Conservation (phyloP, 1,139 yeast genomes). For the Yarrowia galli region DNA sequence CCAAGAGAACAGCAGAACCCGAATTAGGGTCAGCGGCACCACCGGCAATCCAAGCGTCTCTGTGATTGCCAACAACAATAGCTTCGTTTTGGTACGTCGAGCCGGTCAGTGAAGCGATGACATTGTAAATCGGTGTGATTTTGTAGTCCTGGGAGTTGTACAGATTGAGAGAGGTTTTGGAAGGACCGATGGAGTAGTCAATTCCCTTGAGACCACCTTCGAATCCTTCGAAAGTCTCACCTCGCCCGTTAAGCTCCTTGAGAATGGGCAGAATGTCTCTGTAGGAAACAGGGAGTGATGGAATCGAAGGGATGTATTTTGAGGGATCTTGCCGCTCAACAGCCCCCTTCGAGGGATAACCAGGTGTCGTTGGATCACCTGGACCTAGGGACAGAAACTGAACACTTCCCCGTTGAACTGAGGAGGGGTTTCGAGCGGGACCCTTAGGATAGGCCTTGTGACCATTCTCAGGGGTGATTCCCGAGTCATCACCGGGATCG, state of each 20-base stretch:
- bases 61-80: slow-evolving; percentile 69
- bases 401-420: slow-evolving; percentile 84
- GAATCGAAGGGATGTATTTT: slow-evolving; percentile 63
- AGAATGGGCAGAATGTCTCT: slow-evolving; percentile 65
- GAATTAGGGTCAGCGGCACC: slow-evolving; percentile 78
- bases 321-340: slow-evolving; percentile 59
- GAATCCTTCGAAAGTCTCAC: slow-evolving; percentile 61
- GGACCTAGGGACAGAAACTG: slow-evolving; percentile 78
- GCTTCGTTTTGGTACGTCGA: slow-evolving; percentile 57
- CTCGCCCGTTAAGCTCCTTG: slow-evolving; percentile 60
- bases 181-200: slow-evolving; percentile 69
- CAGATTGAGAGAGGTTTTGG: slow-evolving; percentile 59
- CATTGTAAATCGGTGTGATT: slow-evolving; percentile 65
- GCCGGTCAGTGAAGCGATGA: slow-evolving; percentile 65
- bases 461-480: slow-evolving; percentile 59
- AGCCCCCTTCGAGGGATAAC: slow-evolving; percentile 68
- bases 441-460: slow-evolving; percentile 68
- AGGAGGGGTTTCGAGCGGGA: slow-evolving; percentile 70
- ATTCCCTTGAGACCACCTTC: slow-evolving; percentile 57
- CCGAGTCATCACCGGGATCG: slow-evolving; percentile 72
- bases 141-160: slow-evolving; percentile 65
- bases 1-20: slow-evolving; percentile 67
- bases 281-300: slow-evolving; percentile 67
- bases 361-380: slow-evolving; percentile 92
- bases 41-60: slow-evolving; percentile 77